A percentile compares a stretch with the other conserved stretches of the same genome.
Evolutionary conservation across 192 early-diverging fungal species (phyloP).

Genomic region (Neocallimastix lanati): DNA sequence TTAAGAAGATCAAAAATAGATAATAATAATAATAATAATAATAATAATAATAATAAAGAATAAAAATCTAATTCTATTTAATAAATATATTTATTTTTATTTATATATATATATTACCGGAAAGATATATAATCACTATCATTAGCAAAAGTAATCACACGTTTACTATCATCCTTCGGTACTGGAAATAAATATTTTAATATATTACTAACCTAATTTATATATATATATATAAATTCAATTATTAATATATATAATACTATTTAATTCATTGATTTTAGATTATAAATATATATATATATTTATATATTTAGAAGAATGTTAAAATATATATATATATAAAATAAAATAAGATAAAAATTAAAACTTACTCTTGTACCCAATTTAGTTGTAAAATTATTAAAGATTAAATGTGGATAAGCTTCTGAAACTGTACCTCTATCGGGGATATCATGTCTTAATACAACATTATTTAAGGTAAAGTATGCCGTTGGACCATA

Average conservation of each 20-base stretch:
- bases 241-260: too few species aligned
- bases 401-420: conserved; percentile 89
- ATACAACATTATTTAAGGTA: conserved; percentile 89
- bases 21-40: too few species aligned
- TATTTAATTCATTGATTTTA: too few species aligned
- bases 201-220: conserved; percentile 49
- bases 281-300: too few species aligned
- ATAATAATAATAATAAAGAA: too few species aligned
- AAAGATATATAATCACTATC: conserved; percentile 93
- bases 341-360: too few species aligned
- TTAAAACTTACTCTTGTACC: conserved; percentile 45
- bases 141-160: conserved; percentile 95
- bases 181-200: conserved; percentile 95
- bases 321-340: too few species aligned
- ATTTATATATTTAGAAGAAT: too few species aligned
- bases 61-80: too few species aligned
- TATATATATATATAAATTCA: background rate
- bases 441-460: conserved; percentile 93
- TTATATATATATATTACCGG: too few species aligned
- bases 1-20: too few species aligned
- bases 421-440: conserved; percentile 93
- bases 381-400: conserved; percentile 79
- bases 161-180: conserved; percentile 85
- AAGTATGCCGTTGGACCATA: conserved; percentile 97
- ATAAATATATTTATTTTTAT: too few species aligned